A percentile compares a stretch with the other conserved stretches of the same genome.
phyloP scores from a whole-genome alignment of 108 stramenopile species.

The Discostella pseudostelligera region DNA sequence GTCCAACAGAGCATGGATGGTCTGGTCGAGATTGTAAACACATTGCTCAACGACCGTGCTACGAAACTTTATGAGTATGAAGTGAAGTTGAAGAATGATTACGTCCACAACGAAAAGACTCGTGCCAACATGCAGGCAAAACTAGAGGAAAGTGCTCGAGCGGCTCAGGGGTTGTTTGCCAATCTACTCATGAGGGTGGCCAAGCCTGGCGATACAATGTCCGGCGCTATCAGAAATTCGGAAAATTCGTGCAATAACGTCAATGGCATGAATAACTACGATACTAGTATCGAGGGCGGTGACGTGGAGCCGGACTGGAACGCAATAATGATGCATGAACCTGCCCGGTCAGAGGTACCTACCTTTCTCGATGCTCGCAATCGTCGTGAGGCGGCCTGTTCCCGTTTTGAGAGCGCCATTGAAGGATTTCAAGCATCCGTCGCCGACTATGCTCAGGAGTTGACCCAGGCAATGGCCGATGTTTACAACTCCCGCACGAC shows the following conservation, averaged over 20 bases:
- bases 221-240: constrained; percentile 9
- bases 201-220: constrained; percentile 19
- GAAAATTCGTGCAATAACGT: constrained; percentile 3
- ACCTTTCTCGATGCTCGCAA: constrained; percentile 28
- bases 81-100: constrained; percentile 34
- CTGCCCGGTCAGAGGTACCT: constrained; percentile 44
- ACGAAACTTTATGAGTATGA: constrained; percentile 40
- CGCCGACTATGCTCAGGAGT: constrained; percentile 24
- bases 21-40: constrained; percentile 30
- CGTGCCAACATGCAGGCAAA: constrained; percentile 43
- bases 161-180: constrained; percentile 45
- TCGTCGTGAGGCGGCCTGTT: constrained; percentile 24
- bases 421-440: constrained; percentile 32
- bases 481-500: constrained; percentile 32
- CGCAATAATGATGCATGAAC: constrained; percentile 40
- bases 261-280: constrained; percentile 3
- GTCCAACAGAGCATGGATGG: constrained; percentile 29
- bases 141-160: constrained; percentile 42
- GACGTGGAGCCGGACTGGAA: constrained; percentile 49
- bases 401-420: constrained; percentile 37
- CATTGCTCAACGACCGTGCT: constrained; percentile 23
- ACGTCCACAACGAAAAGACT: constrained; percentile 33
- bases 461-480: constrained; percentile 46
- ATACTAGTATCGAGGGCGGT: not conserved
- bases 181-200: constrained; percentile 50